Evolutionary conservation across 371 early-diverging fungal species (phyloP), one percentile per base, ranked within the genome.

Genomic region (Zancudomyces culisetae): DNA sequence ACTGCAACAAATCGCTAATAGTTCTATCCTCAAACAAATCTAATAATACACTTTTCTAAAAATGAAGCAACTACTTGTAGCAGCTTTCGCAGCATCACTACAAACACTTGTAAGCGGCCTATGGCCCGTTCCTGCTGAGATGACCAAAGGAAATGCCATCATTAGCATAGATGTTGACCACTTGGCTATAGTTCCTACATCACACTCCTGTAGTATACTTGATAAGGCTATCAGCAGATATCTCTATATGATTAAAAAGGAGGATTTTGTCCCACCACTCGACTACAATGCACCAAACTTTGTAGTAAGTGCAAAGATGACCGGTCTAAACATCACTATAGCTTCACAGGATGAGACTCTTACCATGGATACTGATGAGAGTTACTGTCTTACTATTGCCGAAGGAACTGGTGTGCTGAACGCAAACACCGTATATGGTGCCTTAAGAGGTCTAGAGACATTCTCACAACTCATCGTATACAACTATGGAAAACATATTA

Each of bases 391-490:
- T 4, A 64, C 68, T 6, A 70, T 83, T 35, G 59, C 70, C 0
- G 70, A 74, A 43, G 67, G 71, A 42, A 64, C 66, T 19, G 64
- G 59, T 0, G 59, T 58, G 18, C 69, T 85, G 24, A 64, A 58
- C 50, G 72, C 85, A 40, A 59, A 73, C 42, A 80, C 81, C 1
- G 64, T 80, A 27, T 87, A 76, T 70, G 87, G 87, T 4, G 81
- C 83, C 3, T 56, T 87, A 48, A 80, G 77, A 30, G 87, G 75
- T 13, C 63, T 87, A 2, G 82, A 80, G 54, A 83, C 85, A 0
- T 77, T 81, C 60, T 72, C 78, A 23, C 86, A 86, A 57, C 53
- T 87, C 39, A 57, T 84, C 43, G 72, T 72, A 41, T 60, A 60
- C 43, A 58, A 57, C 42, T 45, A 41, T 10, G 42, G 42, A n/a